Evolutionary conservation across 2,329 filamentous ascomycete species (phyloP).

Genomic region (Aspergillus pseudonomiae): DNA sequence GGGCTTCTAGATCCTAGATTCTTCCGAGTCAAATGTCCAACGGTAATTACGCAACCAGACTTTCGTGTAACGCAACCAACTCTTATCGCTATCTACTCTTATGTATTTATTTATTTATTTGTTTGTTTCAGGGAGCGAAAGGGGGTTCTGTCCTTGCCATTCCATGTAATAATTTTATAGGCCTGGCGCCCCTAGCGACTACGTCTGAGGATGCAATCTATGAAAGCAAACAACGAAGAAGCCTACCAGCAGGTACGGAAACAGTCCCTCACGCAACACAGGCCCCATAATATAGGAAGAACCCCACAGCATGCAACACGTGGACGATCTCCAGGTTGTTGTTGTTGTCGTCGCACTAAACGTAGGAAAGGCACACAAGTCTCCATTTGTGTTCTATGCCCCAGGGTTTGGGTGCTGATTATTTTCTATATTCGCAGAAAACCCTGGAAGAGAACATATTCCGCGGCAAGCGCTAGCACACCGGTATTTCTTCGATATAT

Average conservation of each 20-base stretch:
- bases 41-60: not conserved
- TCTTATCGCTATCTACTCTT: not conserved
- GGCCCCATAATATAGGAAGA: not conserved
- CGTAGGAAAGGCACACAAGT: not conserved
- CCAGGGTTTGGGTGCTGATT: not conserved
- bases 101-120: not conserved
- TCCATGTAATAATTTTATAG: not conserved
- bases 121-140: not conserved
- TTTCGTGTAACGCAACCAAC: not conserved
- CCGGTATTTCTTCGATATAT: conserved; percentile 3
- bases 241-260: not conserved
- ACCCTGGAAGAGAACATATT: not conserved
- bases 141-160: not conserved
- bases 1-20: not conserved
- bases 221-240: conserved; percentile 5
- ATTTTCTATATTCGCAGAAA: not conserved
- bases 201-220: not conserved
- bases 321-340: conserved; percentile 2
- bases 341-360: conserved; percentile 2
- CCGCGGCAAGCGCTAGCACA: conserved; percentile 7
- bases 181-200: not conserved
- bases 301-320: conserved; percentile 4
- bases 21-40: not conserved
- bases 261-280: not conserved
- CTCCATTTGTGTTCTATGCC: not conserved